Evolutionary conservation across 2,329 filamentous ascomycete species (phyloP).

Genomic region (Xenoacremonium recifei): DNA sequence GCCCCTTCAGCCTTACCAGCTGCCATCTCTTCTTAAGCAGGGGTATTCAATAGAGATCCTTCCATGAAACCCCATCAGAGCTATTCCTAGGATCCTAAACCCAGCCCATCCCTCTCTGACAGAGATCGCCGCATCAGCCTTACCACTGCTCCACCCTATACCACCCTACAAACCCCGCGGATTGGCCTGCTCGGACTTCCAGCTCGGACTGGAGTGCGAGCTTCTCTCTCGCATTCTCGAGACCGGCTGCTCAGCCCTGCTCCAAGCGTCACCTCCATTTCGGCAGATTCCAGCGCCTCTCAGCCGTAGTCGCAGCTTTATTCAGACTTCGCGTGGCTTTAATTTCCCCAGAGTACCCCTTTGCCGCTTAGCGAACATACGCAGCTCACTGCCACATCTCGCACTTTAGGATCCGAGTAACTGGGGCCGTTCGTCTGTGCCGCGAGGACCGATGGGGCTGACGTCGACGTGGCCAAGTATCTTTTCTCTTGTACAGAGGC

Average conservation of each 20-base stretch:
- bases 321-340: not conserved
- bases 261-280: not conserved
- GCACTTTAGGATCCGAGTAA: not conserved
- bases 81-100: no score
- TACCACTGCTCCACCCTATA: not conserved
- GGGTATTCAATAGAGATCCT: not conserved
- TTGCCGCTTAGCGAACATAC: no score
- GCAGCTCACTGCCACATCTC: not conserved
- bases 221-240: no score
- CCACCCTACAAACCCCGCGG: not conserved
- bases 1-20: no score
- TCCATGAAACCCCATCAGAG: not conserved
- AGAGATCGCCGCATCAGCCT: slow-evolving; percentile 3
- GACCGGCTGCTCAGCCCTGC: not conserved
- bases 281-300: not conserved
- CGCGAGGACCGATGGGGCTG: no score
- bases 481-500: no score
- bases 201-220: slow-evolving; percentile 11
- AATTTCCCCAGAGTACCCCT: not conserved
- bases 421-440: no score
- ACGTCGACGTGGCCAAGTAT: no score
- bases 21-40: no score
- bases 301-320: not conserved
- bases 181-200: slow-evolving; percentile 21
- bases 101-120: no score